phyloP scores from a whole-genome alignment of 768 basidiomycete genomes.

The Tylopilus sp. region DNA sequence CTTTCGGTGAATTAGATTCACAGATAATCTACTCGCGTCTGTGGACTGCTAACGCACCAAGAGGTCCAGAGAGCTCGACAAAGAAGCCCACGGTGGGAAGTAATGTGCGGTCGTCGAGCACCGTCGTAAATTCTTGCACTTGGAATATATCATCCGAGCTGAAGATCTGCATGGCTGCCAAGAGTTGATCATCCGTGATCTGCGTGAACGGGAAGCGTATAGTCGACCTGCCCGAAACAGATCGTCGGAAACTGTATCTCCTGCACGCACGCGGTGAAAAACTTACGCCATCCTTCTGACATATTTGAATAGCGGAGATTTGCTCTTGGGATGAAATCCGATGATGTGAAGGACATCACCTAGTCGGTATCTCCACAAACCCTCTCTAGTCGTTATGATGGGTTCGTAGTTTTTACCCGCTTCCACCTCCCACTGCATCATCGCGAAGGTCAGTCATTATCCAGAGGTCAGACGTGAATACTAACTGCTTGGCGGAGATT shows the following conservation, averaged over 20 bases:
- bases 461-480: neutral
- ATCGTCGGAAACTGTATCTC: neutral
- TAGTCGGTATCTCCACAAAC: slow-evolving; percentile 22
- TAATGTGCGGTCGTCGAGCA: slow-evolving; percentile 8
- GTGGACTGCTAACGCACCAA: slow-evolving; percentile 1
- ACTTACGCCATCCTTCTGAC: slow-evolving; percentile 16
- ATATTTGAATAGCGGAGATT: slow-evolving; percentile 8
- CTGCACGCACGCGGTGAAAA: neutral
- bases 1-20: neutral
- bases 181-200: slow-evolving; percentile 9
- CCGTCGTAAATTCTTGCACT: slow-evolving; percentile 15
- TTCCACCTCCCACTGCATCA: neutral
- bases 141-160: neutral
- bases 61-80: slow-evolving; percentile 4
- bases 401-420: slow-evolving; percentile 17
- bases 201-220: slow-evolving; percentile 3
- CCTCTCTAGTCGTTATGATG: slow-evolving; percentile 18
- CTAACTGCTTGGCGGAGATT: neutral
- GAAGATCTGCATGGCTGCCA: neutral
- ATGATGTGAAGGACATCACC: slow-evolving; percentile 16
- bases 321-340: slow-evolving; percentile 11
- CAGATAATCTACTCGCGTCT: neutral
- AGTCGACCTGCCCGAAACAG: neutral
- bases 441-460: neutral
- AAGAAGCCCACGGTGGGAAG: slow-evolving; percentile 11